Evolutionary conservation across 2,329 filamentous ascomycete genomes (phyloP).

Genomic region (Phoma sp.): DNA sequence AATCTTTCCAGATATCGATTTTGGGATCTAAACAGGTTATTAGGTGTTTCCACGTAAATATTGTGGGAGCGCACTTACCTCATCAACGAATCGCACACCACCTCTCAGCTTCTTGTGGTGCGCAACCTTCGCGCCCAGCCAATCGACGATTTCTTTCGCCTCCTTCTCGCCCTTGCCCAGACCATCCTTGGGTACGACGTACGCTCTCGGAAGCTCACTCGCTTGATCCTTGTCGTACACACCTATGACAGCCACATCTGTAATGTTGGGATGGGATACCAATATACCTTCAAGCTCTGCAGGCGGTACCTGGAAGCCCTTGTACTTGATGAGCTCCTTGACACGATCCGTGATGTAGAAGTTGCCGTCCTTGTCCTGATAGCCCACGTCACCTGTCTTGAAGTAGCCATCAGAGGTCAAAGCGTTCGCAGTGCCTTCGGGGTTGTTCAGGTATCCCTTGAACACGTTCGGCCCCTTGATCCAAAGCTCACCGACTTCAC

Average conservation of each 20-base stretch:
- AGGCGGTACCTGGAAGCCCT: constrained; percentile 57
- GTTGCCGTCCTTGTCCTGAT: constrained; percentile 77
- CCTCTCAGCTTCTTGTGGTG: constrained; percentile 56
- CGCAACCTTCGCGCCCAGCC: constrained; percentile 52
- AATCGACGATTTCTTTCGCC: constrained; percentile 51
- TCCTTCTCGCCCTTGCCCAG: constrained; percentile 40
- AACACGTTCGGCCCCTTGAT: constrained; percentile 82
- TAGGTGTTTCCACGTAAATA: not conserved
- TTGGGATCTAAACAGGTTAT: constrained; percentile 49
- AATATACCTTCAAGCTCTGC: constrained; percentile 57
- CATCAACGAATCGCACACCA: constrained; percentile 54
- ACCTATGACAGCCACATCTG: constrained; percentile 55
- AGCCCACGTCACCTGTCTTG: constrained; percentile 87
- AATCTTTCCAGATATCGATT: constrained; percentile 57
- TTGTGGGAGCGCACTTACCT: constrained; percentile 1
- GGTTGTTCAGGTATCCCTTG: constrained; percentile 77
- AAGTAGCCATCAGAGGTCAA: constrained; percentile 83
- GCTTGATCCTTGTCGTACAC: constrained; percentile 54
- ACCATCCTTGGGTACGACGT: constrained; percentile 43
- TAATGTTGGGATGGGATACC: constrained; percentile 49
- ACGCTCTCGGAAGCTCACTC: constrained; percentile 52
- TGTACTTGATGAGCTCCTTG: constrained; percentile 53
- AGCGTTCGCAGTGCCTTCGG: constrained; percentile 71
- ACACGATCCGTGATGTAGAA: constrained; percentile 87
- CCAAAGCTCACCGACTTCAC: constrained; percentile 66